Base-by-base conservation (phyloP, 2,329 filamentous ascomycete species). In the Leptographium radiaticola region DNA sequence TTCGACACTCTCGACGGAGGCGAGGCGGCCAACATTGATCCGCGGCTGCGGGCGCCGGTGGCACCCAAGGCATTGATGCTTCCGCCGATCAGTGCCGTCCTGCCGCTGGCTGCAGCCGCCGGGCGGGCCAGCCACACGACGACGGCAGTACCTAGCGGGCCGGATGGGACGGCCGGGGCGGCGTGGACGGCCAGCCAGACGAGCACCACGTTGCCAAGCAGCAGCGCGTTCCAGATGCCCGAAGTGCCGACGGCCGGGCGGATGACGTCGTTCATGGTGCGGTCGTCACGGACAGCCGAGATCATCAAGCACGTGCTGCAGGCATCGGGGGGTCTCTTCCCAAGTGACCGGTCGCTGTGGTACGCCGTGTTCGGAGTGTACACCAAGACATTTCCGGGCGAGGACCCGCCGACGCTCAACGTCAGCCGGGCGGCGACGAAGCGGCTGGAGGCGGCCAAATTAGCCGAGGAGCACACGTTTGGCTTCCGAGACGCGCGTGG, bases 341-440 rank as follows among this genome's bases (percentile, higher is more conserved):
- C 78, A 1, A 73, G 75, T 16, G 75, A 74, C 30, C 68, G 71
- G 43, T 66, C 73, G 4, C 63, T 80, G 6, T 77, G 74, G 66
- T 70, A 73, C 54, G 72, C 72, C 2, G 61, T 77, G 5, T 66
- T 70, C 15, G 66, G 67, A 11, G 63, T 72, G 9, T 81, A 76
- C 71, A 62, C 66, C 11, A 64, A 65, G n/a, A 62, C 64, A 9
- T 74, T 73, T 45, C 60, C 63, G 1, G 64, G 63, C 38, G 65
- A 74, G 43, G 62, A 67, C 5, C 66, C 69, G 30, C 77, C 71
- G 2, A 68, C 65, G 34, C 66, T 66, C 44, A 68, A 68, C 53
- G 65, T 67, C 42, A 70, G 64, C 53, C 67, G 71, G 45, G 63
- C 63, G 39, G 69, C 69, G 2, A 52, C 74, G 33, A 69, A 67